Evolutionary conservation across 441 rosid species (phyloP), one percentile per base, ranked within the genome.

Genomic region (Syzygium malaccense): DNA sequence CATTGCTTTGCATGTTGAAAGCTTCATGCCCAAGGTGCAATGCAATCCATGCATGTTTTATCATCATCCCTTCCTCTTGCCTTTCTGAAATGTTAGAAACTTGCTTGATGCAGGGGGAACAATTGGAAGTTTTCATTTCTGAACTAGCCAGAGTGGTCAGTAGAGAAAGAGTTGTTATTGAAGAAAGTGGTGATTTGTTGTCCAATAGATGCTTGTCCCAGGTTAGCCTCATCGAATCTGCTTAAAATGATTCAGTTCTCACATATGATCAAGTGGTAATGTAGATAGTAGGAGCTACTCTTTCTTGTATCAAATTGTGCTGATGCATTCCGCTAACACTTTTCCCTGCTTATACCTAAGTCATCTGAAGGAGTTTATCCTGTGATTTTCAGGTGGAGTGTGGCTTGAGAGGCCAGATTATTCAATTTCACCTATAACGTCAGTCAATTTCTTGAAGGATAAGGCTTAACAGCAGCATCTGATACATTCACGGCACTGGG

Each of bases 111-210:
- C 95, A 96, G 97, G 97, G 96, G 48, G 92, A 92, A 89, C 94
- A 94, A 88, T 89, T 93, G 91, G 98, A 97, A 88, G 88, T 86
- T 37, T 89, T 93, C 92, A 62, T 94, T 33, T 95, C 96, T 30
- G 95, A 96, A 87, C 88, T 97, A 78, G 98, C 98, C 14, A 94
- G 93, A 91, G 94, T 95, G 89, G 91, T 88, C 55, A 94, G 93
- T 62, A 89, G 90, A 20, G 97, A 96, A 92, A 96, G 87, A 90
- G 91, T 93, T 66, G 92, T 93, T 32, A 86, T 93, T 57, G 95
- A 93, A 92, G 99, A 95, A 90, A 94, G 97, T 51, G 95, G 96
- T 86, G 91, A 91, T 86, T 58, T 92, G 83, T 89, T 97, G 85
- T 92, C 90, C 28, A 91, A 85, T 90, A 88, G 93, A 58, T 90